phyloP scores from a whole-genome alignment of 1,284 basidiomycete species.

The Heliocybe sulcata region DNA sequence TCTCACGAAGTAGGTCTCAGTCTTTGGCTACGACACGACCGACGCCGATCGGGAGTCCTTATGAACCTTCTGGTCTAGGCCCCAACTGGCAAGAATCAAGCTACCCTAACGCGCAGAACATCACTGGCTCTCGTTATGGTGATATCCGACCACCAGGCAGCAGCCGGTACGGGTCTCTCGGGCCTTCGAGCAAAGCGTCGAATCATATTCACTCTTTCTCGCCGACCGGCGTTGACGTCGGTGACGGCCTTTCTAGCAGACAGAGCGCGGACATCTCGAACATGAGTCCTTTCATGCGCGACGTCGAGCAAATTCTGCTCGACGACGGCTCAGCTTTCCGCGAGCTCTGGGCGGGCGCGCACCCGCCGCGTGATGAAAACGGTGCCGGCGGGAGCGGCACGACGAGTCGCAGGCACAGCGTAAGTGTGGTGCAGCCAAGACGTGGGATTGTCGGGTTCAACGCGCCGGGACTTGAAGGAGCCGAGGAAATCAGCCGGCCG shows the following conservation, averaged over 20 bases:
- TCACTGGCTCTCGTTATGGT: slow-evolving; percentile 42
- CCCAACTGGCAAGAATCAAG: neutral
- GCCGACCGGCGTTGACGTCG: slow-evolving; percentile 29
- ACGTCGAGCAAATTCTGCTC: slow-evolving; percentile 68
- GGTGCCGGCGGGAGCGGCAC: slow-evolving; percentile 66
- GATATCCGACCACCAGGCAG: slow-evolving; percentile 54
- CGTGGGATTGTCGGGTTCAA: slow-evolving; percentile 63
- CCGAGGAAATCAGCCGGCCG: slow-evolving; percentile 36
- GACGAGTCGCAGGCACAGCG: slow-evolving; percentile 79
- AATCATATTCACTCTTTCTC: slow-evolving; percentile 34
- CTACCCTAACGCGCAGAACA: slow-evolving; percentile 39
- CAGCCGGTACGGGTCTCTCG: slow-evolving; percentile 60
- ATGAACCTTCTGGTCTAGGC: slow-evolving; percentile 18
- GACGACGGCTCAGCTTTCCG: slow-evolving; percentile 63
- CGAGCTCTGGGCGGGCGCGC: slow-evolving; percentile 64
- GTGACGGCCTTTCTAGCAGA: slow-evolving; percentile 41
- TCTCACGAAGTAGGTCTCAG: slow-evolving; percentile 67
- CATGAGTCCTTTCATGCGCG: slow-evolving; percentile 74
- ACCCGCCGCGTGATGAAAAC: slow-evolving; percentile 52
- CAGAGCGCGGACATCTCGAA: slow-evolving; percentile 59
- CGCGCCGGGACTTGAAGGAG: slow-evolving; percentile 39
- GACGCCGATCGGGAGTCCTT: slow-evolving; percentile 35
- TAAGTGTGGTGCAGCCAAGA: slow-evolving; percentile 76
- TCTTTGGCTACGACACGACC: slow-evolving; percentile 60
- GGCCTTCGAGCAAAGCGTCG: slow-evolving; percentile 45